Evolutionary conservation across 2,329 filamentous ascomycete genomes (phyloP).

Genomic region (Xylariaceae sp.): DNA sequence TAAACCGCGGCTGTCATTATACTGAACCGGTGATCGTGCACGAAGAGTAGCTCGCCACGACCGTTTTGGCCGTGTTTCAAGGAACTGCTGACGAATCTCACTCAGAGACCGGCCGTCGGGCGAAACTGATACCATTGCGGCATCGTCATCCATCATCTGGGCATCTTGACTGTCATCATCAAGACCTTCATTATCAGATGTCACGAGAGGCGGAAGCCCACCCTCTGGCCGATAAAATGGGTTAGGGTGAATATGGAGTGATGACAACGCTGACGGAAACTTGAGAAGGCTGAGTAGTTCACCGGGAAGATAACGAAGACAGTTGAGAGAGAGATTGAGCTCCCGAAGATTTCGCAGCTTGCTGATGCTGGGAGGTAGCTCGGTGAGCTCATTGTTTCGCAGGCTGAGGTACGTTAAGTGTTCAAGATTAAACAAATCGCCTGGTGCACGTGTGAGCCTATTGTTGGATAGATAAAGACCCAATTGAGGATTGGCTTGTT

Average conservation of each 20-base stretch:
- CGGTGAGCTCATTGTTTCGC: slow-evolving; percentile 56
- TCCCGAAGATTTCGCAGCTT: slow-evolving; percentile 54
- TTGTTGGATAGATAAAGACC: slow-evolving; percentile 60
- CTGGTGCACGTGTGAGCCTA: slow-evolving; percentile 49
- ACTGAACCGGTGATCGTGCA: slow-evolving; percentile 31
- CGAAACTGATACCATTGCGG: not conserved
- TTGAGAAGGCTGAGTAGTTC: slow-evolving; percentile 56
- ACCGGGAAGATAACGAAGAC: slow-evolving; percentile 54
- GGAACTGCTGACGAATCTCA: not conserved
- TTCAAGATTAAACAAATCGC: slow-evolving; percentile 56
- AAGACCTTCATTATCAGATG: not conserved
- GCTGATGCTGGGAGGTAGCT: slow-evolving; percentile 56
- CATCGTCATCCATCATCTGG: not conserved
- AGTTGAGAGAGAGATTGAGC: slow-evolving; percentile 63
- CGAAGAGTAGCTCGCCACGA: slow-evolving; percentile 22
- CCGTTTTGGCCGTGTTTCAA: not conserved
- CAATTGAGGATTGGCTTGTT: slow-evolving; percentile 52
- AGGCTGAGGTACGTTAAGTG: slow-evolving; percentile 61
- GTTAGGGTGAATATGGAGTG: slow-evolving; percentile 58
- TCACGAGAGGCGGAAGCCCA: slow-evolving; percentile 5
- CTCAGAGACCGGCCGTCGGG: slow-evolving; percentile 1
- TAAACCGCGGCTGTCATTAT: slow-evolving; percentile 29
- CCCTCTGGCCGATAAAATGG: slow-evolving; percentile 47
- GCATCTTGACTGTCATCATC: not conserved
- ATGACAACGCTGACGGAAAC: slow-evolving; percentile 40